Conservation (phyloP, 495 filamentous ascomycete species). For the Viridothelium virens region DNA sequence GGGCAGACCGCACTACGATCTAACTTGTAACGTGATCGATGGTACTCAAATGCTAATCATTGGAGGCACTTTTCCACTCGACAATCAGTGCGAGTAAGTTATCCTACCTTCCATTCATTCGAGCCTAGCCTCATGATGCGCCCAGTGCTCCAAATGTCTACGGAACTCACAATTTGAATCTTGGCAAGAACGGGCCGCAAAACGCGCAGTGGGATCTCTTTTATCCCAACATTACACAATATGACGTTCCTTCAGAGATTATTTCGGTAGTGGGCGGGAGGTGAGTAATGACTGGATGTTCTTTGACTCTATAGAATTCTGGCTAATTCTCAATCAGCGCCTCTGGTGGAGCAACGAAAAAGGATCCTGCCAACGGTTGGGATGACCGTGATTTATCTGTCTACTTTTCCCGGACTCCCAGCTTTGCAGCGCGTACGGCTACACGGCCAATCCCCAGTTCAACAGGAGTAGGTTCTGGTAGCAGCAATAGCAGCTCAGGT, state of each 20-base stretch:
- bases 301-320: constrained; percentile 9
- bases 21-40: constrained; percentile 47
- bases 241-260: constrained; percentile 40
- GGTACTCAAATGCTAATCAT: constrained; percentile 41
- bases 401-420: constrained; percentile 29
- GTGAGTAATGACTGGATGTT: constrained; percentile 26
- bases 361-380: constrained; percentile 28
- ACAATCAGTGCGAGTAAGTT: constrained; percentile 27
- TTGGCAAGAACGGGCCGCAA: constrained; percentile 36
- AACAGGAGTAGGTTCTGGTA: constrained; percentile 3
- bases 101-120: constrained; percentile 2
- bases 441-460: constrained; percentile 18
- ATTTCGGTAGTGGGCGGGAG: constrained; percentile 40
- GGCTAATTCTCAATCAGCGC: constrained; percentile 21
- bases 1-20: constrained; percentile 39
- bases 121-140: neutral
- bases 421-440: constrained; percentile 15
- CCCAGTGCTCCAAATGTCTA: constrained; percentile 23
- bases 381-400: constrained; percentile 29
- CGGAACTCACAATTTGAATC: constrained; percentile 41
- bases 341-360: constrained; percentile 37
- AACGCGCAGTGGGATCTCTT: constrained; percentile 37
- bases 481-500: constrained; percentile 13
- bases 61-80: constrained; percentile 38
- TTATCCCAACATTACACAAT: constrained; percentile 35